Evolutionary conservation across 441 rosid species (phyloP).

Genomic region (Manihot esculenta): DNA sequence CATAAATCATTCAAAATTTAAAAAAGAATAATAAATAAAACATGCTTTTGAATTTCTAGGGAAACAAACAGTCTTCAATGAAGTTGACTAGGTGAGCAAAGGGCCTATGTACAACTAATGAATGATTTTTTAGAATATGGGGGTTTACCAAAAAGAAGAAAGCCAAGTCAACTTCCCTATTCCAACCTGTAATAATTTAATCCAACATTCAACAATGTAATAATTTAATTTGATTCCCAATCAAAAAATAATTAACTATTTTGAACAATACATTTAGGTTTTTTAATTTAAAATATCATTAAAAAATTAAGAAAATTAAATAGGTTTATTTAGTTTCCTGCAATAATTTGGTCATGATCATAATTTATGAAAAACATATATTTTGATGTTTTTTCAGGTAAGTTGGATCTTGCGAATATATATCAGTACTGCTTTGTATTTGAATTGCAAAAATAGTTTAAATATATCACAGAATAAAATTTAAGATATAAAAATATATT

Average conservation of each 20-base stretch:
- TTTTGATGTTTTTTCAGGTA: too few relatives aligned
- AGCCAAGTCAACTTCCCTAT: slow-evolving; percentile 34
- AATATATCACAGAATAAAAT: too few relatives aligned
- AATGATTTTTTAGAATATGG: slow-evolving; percentile 11
- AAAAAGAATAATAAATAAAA: slow-evolving; percentile 24
- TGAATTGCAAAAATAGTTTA: too few relatives aligned
- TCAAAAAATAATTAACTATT: neutral
- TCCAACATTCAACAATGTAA: slow-evolving; percentile 18
- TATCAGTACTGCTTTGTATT: too few relatives aligned
- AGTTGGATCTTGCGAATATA: too few relatives aligned
- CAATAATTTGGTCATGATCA: too few relatives aligned
- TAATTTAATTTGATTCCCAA: slow-evolving; percentile 10
- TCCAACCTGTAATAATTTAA: slow-evolving; percentile 22
- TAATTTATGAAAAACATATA: too few relatives aligned
- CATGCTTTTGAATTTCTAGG: slow-evolving; percentile 29
- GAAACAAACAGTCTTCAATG: slow-evolving; percentile 16
- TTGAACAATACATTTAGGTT: too few relatives aligned
- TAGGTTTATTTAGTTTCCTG: too few relatives aligned
- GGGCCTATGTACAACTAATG: neutral
- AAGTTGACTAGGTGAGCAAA: slow-evolving; percentile 23
- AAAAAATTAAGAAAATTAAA: too few relatives aligned
- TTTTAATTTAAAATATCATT: too few relatives aligned
- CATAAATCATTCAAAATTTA: neutral
- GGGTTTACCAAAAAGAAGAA: slow-evolving; percentile 23
- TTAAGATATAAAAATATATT: too few relatives aligned